Base-by-base conservation (phyloP, 805 yeast genomes). In the Candida quercuum region DNA sequence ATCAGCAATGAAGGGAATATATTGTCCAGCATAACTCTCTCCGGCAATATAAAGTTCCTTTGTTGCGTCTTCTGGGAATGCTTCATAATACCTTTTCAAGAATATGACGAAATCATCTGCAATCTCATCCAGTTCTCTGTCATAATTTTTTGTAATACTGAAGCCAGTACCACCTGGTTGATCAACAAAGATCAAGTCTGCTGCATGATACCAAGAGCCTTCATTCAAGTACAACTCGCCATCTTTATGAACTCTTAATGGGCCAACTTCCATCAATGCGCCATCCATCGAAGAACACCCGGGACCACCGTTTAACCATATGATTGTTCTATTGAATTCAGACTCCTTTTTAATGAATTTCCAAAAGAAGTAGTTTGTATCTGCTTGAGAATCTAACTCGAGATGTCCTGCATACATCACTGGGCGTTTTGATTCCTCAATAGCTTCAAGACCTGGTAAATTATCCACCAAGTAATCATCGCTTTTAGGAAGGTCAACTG, bases 261-360 rank as follows among this genome's bases (percentile, higher is more conserved):
- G 98, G 0, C 99, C 99, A 3, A 80, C 64, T 59, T 93, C 99
- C 76, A 89, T 76, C 46, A 93, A 57, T 0, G 95, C 96, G 13
- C 99, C 99, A 61, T 93, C 99, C 93, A 91, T 78, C 0, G 97
- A 88, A 2, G 96, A 88, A 59, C 99, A 93, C 0, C 99, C 99
- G 0, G 99, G 99, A 0, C 99, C 99, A 28, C 99, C 99, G 58
- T 93, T 93, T 17, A 93, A 69, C 98, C 99, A 93, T 38, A 93
- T 71, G 8, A 83, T 71, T 17, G 84, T 68, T 44, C 69, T 70
- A 46, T 69, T 46, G 40, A 43, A 42, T 16, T 43, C 36, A 3
- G 46, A 23, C 7, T 42, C 26, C n/a, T 40, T 40, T 27, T 52
- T 47, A 10, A 33, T 19, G 39, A 53, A 54, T 35, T 47, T 50